Evolutionary conservation across 768 basidiomycete genomes (phyloP).

Genomic region (Trametopsis cervina): DNA sequence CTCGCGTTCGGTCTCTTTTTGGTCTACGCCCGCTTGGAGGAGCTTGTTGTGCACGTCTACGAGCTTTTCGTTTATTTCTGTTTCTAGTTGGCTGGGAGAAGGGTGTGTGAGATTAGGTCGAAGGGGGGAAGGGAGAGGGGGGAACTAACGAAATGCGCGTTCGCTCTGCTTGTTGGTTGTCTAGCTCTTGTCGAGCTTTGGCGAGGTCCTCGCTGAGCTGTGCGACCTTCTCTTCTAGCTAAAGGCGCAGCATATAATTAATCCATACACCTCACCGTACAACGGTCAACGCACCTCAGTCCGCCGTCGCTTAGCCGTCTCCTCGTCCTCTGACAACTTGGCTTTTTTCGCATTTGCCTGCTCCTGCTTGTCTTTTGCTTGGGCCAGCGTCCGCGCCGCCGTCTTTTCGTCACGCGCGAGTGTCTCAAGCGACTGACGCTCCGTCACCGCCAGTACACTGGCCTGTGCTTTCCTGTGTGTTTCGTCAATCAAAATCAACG

Average conservation of each 20-base stretch:
- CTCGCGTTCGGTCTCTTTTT: constrained; percentile 81
- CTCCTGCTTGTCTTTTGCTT: constrained; percentile 64
- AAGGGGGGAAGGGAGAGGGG: too few species aligned
- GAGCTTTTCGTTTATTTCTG: constrained; percentile 89
- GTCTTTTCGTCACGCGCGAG: constrained; percentile 82
- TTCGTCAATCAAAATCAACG: too few species aligned
- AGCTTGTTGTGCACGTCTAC: constrained; percentile 76
- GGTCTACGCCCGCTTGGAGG: constrained; percentile 85
- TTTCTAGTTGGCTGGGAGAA: constrained; percentile 68
- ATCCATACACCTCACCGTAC: neutral
- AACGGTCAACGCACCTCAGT: constrained; percentile 34
- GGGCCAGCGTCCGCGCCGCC: constrained; percentile 49
- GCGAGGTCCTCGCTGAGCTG: constrained; percentile 55
- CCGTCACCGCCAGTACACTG: constrained; percentile 72
- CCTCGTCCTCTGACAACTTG: constrained; percentile 49
- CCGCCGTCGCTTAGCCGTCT: constrained; percentile 41
- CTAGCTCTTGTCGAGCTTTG: constrained; percentile 66
- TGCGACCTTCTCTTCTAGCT: constrained; percentile 59
- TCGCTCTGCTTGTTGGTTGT: constrained; percentile 81
- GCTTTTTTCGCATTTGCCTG: constrained; percentile 51
- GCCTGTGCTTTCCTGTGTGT: constrained; percentile 71
- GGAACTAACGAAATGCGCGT: constrained; percentile 63
- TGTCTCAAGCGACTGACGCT: constrained; percentile 80
- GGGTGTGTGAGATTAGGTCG: neutral
- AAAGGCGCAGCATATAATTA: constrained; percentile 1